phyloP scores from a whole-genome alignment of 1,139 yeast species.

The Candida sp. region DNA sequence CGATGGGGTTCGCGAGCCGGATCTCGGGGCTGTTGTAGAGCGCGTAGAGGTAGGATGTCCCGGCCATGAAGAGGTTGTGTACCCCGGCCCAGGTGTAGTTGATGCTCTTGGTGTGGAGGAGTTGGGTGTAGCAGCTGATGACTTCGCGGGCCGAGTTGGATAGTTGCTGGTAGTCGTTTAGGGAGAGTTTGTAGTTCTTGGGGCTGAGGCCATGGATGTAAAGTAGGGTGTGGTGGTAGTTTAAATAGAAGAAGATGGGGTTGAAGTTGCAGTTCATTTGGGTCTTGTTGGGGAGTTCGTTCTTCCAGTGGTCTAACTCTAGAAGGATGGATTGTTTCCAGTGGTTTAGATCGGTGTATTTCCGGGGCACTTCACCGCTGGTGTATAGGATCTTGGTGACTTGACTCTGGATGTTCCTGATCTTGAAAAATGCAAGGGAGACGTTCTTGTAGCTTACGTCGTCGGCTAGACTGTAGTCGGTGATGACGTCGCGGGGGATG shows the following conservation, averaged over 20 bases:
- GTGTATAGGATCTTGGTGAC: constrained; percentile 76
- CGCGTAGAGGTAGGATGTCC: constrained; percentile 80
- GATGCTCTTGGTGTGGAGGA: constrained; percentile 59
- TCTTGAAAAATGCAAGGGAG: constrained; percentile 65
- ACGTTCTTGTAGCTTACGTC: constrained; percentile 65
- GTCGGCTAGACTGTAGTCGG: constrained; percentile 29
- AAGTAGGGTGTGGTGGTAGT: constrained; percentile 77
- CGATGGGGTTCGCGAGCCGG: constrained; percentile 47
- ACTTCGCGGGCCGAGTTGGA: constrained; percentile 69
- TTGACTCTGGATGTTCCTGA: constrained; percentile 78
- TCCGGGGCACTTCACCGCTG: constrained; percentile 70
- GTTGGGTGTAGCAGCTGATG: constrained; percentile 62
- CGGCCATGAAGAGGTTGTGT: constrained; percentile 88
- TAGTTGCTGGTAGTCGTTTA: constrained; percentile 59
- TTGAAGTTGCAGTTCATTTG: constrained; percentile 81
- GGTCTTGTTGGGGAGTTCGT: constrained; percentile 57
- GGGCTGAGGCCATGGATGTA: constrained; percentile 82
- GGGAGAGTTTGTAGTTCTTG: constrained; percentile 56
- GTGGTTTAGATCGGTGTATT: constrained; percentile 53
- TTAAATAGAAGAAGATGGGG: constrained; percentile 68
- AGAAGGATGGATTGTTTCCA: constrained; percentile 61
- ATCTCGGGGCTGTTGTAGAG: constrained; percentile 69
- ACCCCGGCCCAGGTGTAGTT: constrained; percentile 96
- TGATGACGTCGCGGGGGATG: constrained; percentile 28
- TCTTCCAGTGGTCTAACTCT: constrained; percentile 65